Conservation (phyloP, 2,329 filamentous ascomycete genomes). For the Aspergillus sp. region DNA sequence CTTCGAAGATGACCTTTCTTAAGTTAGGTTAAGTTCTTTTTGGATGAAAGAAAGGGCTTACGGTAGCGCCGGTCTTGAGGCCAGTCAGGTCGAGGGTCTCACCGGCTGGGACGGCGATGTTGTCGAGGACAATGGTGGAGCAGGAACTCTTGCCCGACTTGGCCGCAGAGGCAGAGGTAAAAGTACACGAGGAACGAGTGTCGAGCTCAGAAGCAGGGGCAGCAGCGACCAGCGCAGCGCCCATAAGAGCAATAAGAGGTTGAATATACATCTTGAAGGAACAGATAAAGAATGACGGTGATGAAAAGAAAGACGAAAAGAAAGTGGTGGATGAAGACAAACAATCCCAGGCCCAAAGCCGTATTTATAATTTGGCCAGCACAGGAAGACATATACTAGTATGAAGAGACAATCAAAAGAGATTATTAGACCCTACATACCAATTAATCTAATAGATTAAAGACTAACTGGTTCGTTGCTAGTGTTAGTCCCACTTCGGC, state of each 20-base stretch:
- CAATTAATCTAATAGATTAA: no score
- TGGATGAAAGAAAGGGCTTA: constrained; percentile 4
- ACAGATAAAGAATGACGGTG: not conserved
- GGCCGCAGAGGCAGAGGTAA: constrained; percentile 48
- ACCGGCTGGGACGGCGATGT: constrained; percentile 55
- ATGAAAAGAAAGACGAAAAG: no score
- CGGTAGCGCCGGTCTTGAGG: constrained; percentile 45
- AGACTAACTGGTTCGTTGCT: no score
- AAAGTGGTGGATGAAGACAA: not conserved
- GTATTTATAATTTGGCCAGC: no score
- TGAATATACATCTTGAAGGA: constrained; percentile 19
- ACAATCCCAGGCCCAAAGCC: no score
- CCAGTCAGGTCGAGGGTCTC: constrained; percentile 55
- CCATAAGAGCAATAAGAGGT: constrained; percentile 11
- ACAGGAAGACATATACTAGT: no score
- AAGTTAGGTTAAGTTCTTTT: no score
- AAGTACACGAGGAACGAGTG: constrained; percentile 46
- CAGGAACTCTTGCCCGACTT: constrained; percentile 49
- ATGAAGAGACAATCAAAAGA: no score
- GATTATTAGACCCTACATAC: no score
- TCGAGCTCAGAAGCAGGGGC: constrained; percentile 19
- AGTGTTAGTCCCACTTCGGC: no score
- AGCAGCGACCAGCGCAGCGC: constrained; percentile 15
- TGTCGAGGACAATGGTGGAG: constrained; percentile 50
- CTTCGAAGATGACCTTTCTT: constrained; percentile 52